Evolutionary conservation across 148 eudicot species (phyloP), one percentile per base, ranked within the genome.

Genomic region (Silene latifolia): DNA sequence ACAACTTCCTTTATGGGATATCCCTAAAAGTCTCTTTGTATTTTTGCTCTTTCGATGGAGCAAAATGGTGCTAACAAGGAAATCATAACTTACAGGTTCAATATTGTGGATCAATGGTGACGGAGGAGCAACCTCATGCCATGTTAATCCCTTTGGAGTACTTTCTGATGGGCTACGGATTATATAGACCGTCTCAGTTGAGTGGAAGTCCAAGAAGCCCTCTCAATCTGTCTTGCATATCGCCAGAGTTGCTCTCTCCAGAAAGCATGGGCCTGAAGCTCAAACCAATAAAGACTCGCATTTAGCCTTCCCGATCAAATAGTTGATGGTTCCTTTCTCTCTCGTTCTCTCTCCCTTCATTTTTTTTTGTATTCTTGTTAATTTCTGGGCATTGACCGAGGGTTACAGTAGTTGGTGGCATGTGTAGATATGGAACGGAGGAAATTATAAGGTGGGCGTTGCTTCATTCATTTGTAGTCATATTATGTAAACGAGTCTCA

Each of bases 211-310:
- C 99, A 1, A 83, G 97, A 78, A 96, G 99, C 73, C 92, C 98
- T 25, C 86, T 92, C 60, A 89, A 89, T 82, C 93, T 92, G 0
- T 82, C 87, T 35, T 90, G 94, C 76, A 92, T 96, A 56, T 84
- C 98, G 3, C 98, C 99, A 0, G 99, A 96, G 76, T 88, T 96
- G 24, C 89, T 96, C 77, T 90, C 99, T 65, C 98, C 98, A 0
- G 97, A 96, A 83, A 96, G 99, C 89, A 88, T 96, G 98, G 99
- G 99, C 64, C 77, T 96, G 79, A 92, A 90, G 82, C 85, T 96
- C 32, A 96, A 92, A 81, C 99, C 99, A 0, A 96, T 96, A 71
- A 96, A 88, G 80, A 96, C 99, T 69, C 97, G 99, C 72, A 73
- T 88, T 12, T 72, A 78, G 67, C 71, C 63, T 56, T 72, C 64